Conservation (phyloP, 1,139 yeast species). For the Yamadazyma siamensis region DNA sequence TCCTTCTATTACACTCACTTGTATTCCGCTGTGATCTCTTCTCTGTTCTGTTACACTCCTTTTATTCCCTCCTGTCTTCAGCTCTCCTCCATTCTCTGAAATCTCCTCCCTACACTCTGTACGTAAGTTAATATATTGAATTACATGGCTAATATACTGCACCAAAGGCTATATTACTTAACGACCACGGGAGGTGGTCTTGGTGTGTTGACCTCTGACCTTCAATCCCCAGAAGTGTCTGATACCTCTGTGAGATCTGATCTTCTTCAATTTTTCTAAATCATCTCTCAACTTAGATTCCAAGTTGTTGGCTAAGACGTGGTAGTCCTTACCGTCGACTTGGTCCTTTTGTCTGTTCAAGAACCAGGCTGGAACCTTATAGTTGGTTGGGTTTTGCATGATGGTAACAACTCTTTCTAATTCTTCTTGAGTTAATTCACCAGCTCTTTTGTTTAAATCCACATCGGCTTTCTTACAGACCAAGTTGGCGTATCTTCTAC, state of each 20-base stretch:
- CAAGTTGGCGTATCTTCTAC: slow-evolving; percentile 99
- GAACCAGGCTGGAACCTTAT: slow-evolving; percentile 99
- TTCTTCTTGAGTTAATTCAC: slow-evolving; percentile 99
- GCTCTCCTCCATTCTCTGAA: background rate
- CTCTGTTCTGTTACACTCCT: no score
- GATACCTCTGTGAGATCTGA: slow-evolving; percentile 99
- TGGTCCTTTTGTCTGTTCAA: slow-evolving; percentile 99
- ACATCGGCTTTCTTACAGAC: slow-evolving; percentile 99
- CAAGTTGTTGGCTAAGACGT: slow-evolving; percentile 97
- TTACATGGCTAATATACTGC: slow-evolving; percentile 17
- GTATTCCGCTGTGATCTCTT: no score
- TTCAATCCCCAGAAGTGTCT: slow-evolving; percentile 99
- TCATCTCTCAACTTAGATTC: slow-evolving; percentile 99
- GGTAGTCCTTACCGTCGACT: slow-evolving; percentile 98
- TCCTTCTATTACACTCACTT: no score
- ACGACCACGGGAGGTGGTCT: slow-evolving; percentile 97
- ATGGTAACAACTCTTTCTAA: slow-evolving; percentile 99
- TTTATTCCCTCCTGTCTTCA: no score
- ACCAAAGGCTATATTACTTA: slow-evolving; percentile 20
- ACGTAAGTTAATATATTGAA: slow-evolving; percentile 17
- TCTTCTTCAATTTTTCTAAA: slow-evolving; percentile 99
- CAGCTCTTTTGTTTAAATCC: slow-evolving; percentile 98
- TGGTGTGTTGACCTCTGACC: slow-evolving; percentile 99
- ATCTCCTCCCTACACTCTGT: background rate
- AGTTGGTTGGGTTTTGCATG: slow-evolving; percentile 99